A percentile compares a stretch with the other conserved stretches of the same genome.
Evolutionary conservation across 805 yeast genomes (phyloP).

Genomic region (Clavispora vitiphila): DNA sequence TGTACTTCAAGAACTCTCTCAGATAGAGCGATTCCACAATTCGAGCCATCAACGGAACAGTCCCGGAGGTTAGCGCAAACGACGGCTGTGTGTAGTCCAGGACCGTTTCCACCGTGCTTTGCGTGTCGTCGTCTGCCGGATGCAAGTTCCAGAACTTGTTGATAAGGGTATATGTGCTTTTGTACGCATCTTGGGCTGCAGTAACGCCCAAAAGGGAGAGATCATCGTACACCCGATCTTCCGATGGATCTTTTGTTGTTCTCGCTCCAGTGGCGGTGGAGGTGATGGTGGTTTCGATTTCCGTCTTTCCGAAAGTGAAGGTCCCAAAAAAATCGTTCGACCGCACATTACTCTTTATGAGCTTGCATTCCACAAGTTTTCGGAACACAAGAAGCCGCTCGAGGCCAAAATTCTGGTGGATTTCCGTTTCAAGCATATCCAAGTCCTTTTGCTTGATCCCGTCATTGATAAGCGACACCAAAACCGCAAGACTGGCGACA

Average conservation of each 20-base stretch:
- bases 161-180: conserved; percentile 32
- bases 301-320: conserved; percentile 13
- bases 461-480: conserved; percentile 58
- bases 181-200: conserved; percentile 22
- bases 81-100: conserved; percentile 43
- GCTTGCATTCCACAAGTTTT: conserved; percentile 42
- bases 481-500: conserved; percentile 48
- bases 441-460: conserved; percentile 68
- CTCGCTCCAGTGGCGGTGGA: conserved; percentile 3
- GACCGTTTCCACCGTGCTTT: conserved; percentile 9
- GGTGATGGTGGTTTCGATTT: conserved; percentile 10
- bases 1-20: conserved; percentile 44
- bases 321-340: conserved; percentile 21
- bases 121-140: conserved; percentile 33
- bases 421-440: conserved; percentile 47
- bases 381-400: conserved; percentile 44
- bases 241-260: conserved; percentile 4
- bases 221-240: conserved; percentile 15
- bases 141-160: conserved; percentile 45
- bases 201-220: conserved; percentile 24
- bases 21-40: conserved; percentile 64
- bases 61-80: conserved; percentile 72
- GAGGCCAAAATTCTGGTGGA: conserved; percentile 64
- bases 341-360: conserved; percentile 33
- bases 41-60: conserved; percentile 69